Percentiles rank a stretch among this genome's conserved stretches.
These are phyloP conservation scores for Cudoniella acicularis DNA, from an alignment of 495 filamentous ascomycete species.

Conservation along the genomic window DNA sequence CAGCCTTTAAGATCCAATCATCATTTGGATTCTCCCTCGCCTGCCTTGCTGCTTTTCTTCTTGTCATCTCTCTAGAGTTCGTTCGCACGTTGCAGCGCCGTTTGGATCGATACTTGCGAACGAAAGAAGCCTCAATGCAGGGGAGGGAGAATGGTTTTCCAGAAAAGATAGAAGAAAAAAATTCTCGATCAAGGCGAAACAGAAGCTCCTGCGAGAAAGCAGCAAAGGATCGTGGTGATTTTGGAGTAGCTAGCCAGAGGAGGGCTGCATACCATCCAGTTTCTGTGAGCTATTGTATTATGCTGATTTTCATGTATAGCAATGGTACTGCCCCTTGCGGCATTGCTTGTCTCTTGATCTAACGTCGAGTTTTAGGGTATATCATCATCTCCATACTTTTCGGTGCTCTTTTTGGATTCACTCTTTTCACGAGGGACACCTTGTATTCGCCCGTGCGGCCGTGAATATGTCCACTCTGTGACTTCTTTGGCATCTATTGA, in stretches of 20 bases:
- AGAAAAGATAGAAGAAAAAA: conserved; percentile 9
- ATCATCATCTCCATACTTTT: conserved; percentile 17
- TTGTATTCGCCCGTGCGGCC: background rate
- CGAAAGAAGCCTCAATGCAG: background rate
- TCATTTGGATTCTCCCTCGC: conserved; percentile 11
- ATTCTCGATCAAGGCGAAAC: too few relatives aligned
- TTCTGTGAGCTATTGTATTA: conserved; percentile 16
- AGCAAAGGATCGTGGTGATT: background rate
- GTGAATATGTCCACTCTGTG: too few relatives aligned
- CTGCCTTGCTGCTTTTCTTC: conserved; percentile 13
- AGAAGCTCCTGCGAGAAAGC: conserved; percentile 3
- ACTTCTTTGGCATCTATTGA: background rate
- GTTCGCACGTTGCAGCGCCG: conserved; percentile 9
- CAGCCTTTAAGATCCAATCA: conserved; percentile 13
- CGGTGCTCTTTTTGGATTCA: conserved; percentile 13
- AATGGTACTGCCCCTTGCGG: background rate
- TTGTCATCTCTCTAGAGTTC: conserved; percentile 16
- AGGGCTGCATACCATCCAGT: conserved; percentile 12
- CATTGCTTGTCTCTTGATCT: background rate
- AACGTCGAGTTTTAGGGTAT: conserved; percentile 7
- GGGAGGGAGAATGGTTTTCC: background rate
- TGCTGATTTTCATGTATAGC: conserved; percentile 17
- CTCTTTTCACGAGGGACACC: conserved; percentile 18
- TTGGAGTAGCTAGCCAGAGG: conserved; percentile 12
- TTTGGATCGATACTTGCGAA: conserved; percentile 4